Evolutionary conservation across 768 basidiomycete species (phyloP).

Genomic region (Russula dissimulans): DNA sequence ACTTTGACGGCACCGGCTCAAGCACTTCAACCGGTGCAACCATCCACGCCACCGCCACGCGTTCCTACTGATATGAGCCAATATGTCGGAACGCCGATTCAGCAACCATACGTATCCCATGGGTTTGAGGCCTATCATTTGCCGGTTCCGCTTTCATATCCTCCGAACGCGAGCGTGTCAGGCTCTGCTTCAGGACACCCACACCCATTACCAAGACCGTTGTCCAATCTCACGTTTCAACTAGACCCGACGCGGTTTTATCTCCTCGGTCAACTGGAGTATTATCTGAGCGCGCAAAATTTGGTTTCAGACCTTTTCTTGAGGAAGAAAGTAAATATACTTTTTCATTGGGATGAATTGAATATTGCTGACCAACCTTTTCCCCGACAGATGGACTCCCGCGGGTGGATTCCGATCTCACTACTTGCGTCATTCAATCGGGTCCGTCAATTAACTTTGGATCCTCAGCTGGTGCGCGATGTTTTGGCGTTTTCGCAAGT

Average conservation of each 20-base stretch:
- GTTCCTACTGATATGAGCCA: slow-evolving; percentile 18
- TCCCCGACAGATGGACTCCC: slow-evolving; percentile 67
- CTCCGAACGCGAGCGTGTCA: slow-evolving; percentile 15
- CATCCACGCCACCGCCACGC: slow-evolving; percentile 10
- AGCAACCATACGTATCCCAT: slow-evolving; percentile 1
- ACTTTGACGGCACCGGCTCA: slow-evolving; percentile 16
- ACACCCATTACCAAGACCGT: slow-evolving; percentile 37
- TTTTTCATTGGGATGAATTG: neutral
- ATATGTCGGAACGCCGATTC: slow-evolving; percentile 10
- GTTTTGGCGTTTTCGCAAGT: slow-evolving; percentile 56
- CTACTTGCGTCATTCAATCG: slow-evolving; percentile 86
- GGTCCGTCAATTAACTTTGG: slow-evolving; percentile 54
- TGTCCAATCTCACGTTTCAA: slow-evolving; percentile 40
- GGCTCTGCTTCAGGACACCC: slow-evolving; percentile 26
- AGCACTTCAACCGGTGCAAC: slow-evolving; percentile 21
- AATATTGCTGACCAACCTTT: slow-evolving; percentile 4
- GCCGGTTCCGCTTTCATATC: slow-evolving; percentile 24
- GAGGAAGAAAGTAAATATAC: slow-evolving; percentile 47
- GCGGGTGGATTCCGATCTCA: slow-evolving; percentile 78
- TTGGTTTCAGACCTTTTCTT: slow-evolving; percentile 82
- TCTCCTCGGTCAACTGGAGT: slow-evolving; percentile 80
- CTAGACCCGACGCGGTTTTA: slow-evolving; percentile 59
- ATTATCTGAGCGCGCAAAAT: slow-evolving; percentile 87
- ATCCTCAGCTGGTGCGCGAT: slow-evolving; percentile 54
- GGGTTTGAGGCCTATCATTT: slow-evolving; percentile 26